Base-by-base conservation (phyloP, 768 basidiomycete genomes). In the Serendipita sp. region DNA sequence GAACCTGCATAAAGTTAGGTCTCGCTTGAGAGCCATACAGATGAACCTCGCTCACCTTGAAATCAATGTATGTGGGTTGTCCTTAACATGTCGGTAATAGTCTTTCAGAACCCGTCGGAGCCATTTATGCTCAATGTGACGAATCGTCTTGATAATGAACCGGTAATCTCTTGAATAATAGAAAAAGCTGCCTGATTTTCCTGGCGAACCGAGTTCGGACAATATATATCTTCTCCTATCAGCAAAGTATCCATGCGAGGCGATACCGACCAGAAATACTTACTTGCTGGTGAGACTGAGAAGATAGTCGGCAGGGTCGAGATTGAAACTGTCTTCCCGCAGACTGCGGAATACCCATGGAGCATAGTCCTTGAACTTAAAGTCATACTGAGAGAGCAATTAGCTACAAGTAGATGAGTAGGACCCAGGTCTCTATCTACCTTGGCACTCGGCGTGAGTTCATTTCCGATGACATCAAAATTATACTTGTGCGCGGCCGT, bases 331-430 rank as follows among this genome's bases (percentile, higher is more conserved):
- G 68, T 93, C 88, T 75, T 98, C 95, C 34, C 96, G 87, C 13
- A 99, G 78, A 64, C 91, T 88, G 31, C 95, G 89, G 75, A 99
- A 99, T 2, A 98, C 90, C 87, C 89, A 96, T 0, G 96, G 95
- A 0, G 94, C 93, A 73, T 98, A 99, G 72, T 99, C 95, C 74
- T 98, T 98, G 80, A 98, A 98, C 75, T 99, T 99, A 81, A 98
- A 98, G 74, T 98, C 96, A 76, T 99, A 99, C 76, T 86, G 88
- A n/a, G 34, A 36, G 34, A 8, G 33, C 18, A 50, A 50, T 50
- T 16, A 31, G 48, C 8, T 50, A 5, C 6, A 5, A 18, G 5
- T 31, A n/a, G 16, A 18, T 8, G n/a, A 50, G 29, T 3, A 60
- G 34, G 1, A 23, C 15, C 23, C 55, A 40, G 5, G 37, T 6